Conservation (phyloP, 257 asterid species). For the Gynochthodes officinalis region DNA sequence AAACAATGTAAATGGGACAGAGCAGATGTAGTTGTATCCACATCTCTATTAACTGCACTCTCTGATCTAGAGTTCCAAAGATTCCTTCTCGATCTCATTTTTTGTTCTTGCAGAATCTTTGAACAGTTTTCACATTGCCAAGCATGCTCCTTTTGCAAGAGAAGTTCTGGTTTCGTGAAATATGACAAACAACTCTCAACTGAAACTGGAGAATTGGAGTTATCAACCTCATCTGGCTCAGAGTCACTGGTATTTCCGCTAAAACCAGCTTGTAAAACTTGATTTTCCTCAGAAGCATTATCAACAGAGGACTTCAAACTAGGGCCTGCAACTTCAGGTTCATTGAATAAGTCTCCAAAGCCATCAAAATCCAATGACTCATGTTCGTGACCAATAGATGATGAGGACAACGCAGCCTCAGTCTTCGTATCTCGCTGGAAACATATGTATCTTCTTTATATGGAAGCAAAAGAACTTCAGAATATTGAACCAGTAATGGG, state of each 20-base stretch:
- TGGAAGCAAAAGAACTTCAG: slow-evolving; percentile 47
- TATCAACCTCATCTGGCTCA: slow-evolving; percentile 89
- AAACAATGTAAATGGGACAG: slow-evolving; percentile 2
- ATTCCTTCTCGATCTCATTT: slow-evolving; percentile 32
- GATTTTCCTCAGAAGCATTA: slow-evolving; percentile 33
- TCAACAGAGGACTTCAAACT: slow-evolving; percentile 27
- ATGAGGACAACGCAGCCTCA: slow-evolving; percentile 32
- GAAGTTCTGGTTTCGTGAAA: slow-evolving; percentile 74
- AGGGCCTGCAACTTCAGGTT: slow-evolving; percentile 55
- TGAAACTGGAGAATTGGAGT: slow-evolving; percentile 73
- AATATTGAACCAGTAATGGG: slow-evolving; percentile 42
- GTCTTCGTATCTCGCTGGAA: slow-evolving; percentile 25
- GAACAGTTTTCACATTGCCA: slow-evolving; percentile 96
- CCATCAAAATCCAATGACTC: slow-evolving; percentile 57
- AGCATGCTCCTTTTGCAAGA: slow-evolving; percentile 80
- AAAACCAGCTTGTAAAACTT: slow-evolving; percentile 33
- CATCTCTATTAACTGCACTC: slow-evolving; percentile 24
- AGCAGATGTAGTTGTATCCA: slow-evolving; percentile 27
- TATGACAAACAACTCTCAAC: slow-evolving; percentile 81
- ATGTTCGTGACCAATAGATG: slow-evolving; percentile 37
- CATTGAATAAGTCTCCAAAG: slow-evolving; percentile 72
- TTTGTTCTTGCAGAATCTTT: slow-evolving; percentile 51
- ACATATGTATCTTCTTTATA: slow-evolving; percentile 46
- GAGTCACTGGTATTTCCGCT: slow-evolving; percentile 61
- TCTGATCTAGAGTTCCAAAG: slow-evolving; percentile 25